Evolutionary conservation across 2,329 filamentous ascomycete genomes (phyloP).

Genomic region (Lasiodiplodia theobromae): DNA sequence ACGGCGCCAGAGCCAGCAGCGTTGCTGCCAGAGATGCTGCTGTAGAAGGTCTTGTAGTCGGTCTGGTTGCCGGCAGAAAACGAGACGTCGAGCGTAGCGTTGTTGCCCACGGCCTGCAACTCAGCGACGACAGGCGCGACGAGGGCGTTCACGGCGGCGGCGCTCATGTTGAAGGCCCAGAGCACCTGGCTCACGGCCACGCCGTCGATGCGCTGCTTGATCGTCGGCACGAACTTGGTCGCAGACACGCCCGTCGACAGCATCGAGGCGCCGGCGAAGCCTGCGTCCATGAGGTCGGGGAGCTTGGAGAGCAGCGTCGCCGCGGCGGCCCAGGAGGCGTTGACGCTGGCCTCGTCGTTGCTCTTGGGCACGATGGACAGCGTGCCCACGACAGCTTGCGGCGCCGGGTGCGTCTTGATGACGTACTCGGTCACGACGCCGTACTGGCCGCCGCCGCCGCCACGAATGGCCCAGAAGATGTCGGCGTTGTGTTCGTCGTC

Average conservation of each 20-base stretch:
- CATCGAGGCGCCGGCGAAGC: slow-evolving; percentile 37
- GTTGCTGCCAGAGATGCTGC: slow-evolving; percentile 36
- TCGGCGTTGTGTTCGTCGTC: slow-evolving; percentile 43
- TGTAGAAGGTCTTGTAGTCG: slow-evolving; percentile 42
- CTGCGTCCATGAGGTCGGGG: slow-evolving; percentile 42
- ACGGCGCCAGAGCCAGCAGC: slow-evolving; percentile 41
- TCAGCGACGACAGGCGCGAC: slow-evolving; percentile 32
- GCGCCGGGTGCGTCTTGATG: slow-evolving; percentile 41
- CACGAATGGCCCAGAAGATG: slow-evolving; percentile 43
- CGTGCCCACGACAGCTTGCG: slow-evolving; percentile 28
- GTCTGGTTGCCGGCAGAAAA: slow-evolving; percentile 35
- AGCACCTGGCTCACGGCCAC: slow-evolving; percentile 39
- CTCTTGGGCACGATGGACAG: slow-evolving; percentile 29
- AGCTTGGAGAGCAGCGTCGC: slow-evolving; percentile 39
- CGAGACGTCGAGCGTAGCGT: background rate
- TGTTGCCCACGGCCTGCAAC: slow-evolving; percentile 26
- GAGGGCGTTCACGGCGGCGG: slow-evolving; percentile 32
- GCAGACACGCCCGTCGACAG: slow-evolving; percentile 30
- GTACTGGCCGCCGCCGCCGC: slow-evolving; percentile 36
- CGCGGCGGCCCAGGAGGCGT: slow-evolving; percentile 43
- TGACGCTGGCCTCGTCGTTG: slow-evolving; percentile 38
- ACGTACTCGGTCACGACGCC: slow-evolving; percentile 39
- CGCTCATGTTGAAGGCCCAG: slow-evolving; percentile 39
- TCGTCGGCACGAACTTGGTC: slow-evolving; percentile 43
- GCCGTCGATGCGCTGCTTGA: slow-evolving; percentile 40